Conservation (phyloP, 2,329 filamentous ascomycete genomes). For the Chrysosporium keratinophilum region DNA sequence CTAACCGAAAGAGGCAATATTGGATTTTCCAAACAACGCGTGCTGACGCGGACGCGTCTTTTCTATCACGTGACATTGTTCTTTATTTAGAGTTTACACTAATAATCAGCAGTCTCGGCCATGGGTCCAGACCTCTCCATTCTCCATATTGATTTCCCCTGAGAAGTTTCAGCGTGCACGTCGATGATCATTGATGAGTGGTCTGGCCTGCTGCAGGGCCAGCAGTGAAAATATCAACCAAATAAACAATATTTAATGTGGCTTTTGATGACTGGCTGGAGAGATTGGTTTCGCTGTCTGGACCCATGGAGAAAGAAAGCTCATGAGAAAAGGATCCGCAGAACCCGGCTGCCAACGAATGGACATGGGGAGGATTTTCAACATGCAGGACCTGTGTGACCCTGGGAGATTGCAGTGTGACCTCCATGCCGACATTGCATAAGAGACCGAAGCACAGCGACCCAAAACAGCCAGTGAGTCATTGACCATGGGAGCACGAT, state of each 20-base stretch:
- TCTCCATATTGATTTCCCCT: background rate
- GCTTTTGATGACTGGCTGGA: background rate
- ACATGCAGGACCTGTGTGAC: no score
- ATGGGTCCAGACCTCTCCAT: background rate
- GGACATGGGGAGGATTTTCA: no score
- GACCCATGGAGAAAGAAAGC: background rate
- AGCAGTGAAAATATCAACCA: background rate
- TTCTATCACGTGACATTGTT: background rate
- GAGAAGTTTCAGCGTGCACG: background rate
- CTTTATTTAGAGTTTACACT: background rate
- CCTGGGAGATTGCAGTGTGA: no score
- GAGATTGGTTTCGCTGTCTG: background rate
- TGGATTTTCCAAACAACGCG: background rate
- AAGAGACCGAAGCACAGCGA: no score
- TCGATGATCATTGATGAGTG: no score
- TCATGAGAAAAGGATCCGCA: background rate
- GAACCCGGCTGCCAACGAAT: background rate
- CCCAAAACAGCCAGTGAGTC: no score
- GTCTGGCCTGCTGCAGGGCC: no score
- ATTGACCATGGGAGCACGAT: no score
- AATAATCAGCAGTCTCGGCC: background rate
- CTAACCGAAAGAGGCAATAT: conserved; percentile 6
- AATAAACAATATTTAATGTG: background rate
- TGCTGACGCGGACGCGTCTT: background rate
- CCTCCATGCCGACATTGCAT: no score